Conservation (phyloP, 2,329 filamentous ascomycete genomes). For the Pseudogymnoascus sp. region DNA sequence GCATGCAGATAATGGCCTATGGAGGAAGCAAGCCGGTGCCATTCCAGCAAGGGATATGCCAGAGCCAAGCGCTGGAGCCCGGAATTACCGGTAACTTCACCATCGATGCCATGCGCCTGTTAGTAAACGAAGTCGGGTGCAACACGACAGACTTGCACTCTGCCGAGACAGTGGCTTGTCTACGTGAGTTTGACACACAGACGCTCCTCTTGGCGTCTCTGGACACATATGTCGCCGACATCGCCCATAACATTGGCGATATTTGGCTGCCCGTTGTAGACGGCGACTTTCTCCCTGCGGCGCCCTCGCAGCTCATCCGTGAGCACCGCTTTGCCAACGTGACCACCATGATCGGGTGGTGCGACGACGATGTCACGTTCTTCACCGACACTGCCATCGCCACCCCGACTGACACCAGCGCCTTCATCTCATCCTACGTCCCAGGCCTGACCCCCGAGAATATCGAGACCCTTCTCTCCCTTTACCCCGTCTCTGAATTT, state of each 20-base stretch:
- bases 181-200: constrained; percentile 35
- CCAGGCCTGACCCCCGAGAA: constrained; percentile 30
- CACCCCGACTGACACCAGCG: constrained; percentile 30
- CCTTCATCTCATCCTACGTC: background rate
- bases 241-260: constrained; percentile 41
- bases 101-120: constrained; percentile 35
- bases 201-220: constrained; percentile 36
- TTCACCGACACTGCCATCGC: background rate
- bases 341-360: constrained; percentile 15
- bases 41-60: constrained; percentile 38
- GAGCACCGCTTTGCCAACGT: constrained; percentile 10
- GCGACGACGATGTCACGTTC: constrained; percentile 10
- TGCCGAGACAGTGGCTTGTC: constrained; percentile 36
- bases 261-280: constrained; percentile 33
- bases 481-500: constrained; percentile 45
- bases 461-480: constrained; percentile 34
- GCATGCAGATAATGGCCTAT: constrained; percentile 41
- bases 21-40: constrained; percentile 35
- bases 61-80: constrained; percentile 42
- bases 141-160: constrained; percentile 34
- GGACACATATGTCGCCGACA: constrained; percentile 32
- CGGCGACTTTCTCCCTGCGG: constrained; percentile 11
- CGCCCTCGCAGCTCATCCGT: constrained; percentile 10
- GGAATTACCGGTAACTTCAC: constrained; percentile 41
- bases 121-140: constrained; percentile 37